phyloP scores from a whole-genome alignment of 805 yeast species.

The Myxozyma neglecta region DNA sequence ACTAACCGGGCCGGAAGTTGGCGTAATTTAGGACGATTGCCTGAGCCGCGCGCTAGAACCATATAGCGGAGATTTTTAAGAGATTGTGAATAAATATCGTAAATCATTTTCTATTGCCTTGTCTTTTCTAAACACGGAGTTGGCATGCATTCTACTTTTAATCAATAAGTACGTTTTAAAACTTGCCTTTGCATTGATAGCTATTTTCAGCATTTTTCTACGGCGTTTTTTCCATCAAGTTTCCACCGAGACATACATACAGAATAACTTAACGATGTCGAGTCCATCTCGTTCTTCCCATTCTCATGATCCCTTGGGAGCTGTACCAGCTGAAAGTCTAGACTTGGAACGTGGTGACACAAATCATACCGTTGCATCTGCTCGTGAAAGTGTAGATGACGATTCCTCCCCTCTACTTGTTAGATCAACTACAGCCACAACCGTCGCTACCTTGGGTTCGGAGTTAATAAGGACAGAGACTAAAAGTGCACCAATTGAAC shows the following conservation, averaged over 20 bases:
- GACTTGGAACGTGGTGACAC: slow-evolving; percentile 27
- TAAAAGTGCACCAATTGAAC: slow-evolving; percentile 20
- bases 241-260: not conserved
- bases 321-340: slow-evolving; percentile 9
- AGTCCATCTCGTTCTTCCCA: slow-evolving; percentile 1
- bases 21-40: not conserved
- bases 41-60: not conserved
- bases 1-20: not conserved
- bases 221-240: too few species aligned
- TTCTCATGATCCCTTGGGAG: slow-evolving; percentile 19
- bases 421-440: slow-evolving; percentile 16
- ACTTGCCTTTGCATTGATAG: too few species aligned
- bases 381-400: slow-evolving; percentile 15
- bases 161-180: too few species aligned
- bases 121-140: not conserved
- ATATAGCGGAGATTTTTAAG: not conserved
- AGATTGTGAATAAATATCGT: not conserved
- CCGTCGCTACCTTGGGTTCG: not conserved
- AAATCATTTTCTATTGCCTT: not conserved
- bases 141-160: too few species aligned
- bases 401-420: slow-evolving; percentile 24
- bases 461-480: slow-evolving; percentile 18
- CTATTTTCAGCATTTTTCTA: too few species aligned
- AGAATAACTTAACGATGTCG: not conserved
- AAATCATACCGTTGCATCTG: slow-evolving; percentile 12